Conservation (phyloP, 2,329 filamentous ascomycete species). For the Dendrostoma leiphaemia region DNA sequence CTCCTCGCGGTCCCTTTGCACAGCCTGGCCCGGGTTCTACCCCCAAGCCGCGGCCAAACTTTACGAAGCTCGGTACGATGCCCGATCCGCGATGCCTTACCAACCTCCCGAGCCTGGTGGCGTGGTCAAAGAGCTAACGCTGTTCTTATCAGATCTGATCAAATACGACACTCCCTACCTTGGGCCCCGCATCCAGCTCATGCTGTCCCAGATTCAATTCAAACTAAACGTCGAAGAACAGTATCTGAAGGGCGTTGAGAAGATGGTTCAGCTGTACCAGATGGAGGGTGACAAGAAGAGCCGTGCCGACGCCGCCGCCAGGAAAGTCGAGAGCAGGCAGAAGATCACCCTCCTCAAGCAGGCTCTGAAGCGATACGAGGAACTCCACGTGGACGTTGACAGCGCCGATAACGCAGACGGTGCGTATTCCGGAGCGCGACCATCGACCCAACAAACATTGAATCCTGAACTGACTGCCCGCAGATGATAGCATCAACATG, state of each 20-base stretch:
- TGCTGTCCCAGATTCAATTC: constrained; percentile 98
- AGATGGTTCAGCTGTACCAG: constrained; percentile 97
- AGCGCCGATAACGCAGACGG: constrained; percentile 75
- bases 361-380: constrained; percentile 93
- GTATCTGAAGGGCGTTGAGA: constrained; percentile 97
- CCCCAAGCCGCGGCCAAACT: constrained; percentile 81
- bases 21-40: constrained; percentile 66
- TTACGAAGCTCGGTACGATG: constrained; percentile 85
- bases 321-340: constrained; percentile 91
- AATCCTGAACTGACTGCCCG: constrained; percentile 26
- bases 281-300: constrained; percentile 98
- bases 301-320: constrained; percentile 84
- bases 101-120: neutral
- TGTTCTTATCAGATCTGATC: constrained; percentile 67
- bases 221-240: constrained; percentile 98
- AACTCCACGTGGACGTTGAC: constrained; percentile 93
- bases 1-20: constrained; percentile 75
- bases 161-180: constrained; percentile 97
- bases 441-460: neutral
- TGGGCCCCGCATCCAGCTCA: constrained; percentile 95
- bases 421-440: constrained; percentile 40
- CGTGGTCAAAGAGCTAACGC: neutral
- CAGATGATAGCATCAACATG: constrained; percentile 94
- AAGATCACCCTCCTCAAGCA: constrained; percentile 96
- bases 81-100: neutral